Conservation (phyloP, 345 rosid genomes). For the Eucalyptus pumila region DNA sequence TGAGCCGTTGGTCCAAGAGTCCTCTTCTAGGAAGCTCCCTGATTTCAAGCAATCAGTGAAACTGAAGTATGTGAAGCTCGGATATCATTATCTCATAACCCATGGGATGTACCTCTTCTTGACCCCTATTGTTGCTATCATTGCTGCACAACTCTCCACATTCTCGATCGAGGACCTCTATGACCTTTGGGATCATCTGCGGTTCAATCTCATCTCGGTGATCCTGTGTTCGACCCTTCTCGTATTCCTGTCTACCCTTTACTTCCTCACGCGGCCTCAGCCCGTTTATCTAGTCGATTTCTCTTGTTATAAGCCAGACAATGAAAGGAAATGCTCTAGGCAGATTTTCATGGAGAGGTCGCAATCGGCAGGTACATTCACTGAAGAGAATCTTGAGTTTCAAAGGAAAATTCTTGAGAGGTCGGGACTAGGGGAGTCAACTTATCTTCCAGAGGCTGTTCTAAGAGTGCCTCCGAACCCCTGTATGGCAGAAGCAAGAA, state of each 20-base stretch:
- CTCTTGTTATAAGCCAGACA: conserved; percentile 32
- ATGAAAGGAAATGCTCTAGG: conserved; percentile 18
- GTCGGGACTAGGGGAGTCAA: conserved; percentile 44
- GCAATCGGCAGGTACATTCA: conserved; percentile 12
- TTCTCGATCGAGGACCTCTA: conserved; percentile 21
- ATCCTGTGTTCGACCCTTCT: conserved; percentile 29
- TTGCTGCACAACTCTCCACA: conserved; percentile 27
- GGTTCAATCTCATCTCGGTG: conserved; percentile 33
- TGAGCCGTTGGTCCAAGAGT: background rate
- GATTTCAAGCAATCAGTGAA: conserved; percentile 38
- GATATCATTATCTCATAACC: conserved; percentile 28
- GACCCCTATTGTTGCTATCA: conserved; percentile 23
- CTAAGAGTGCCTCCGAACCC: conserved; percentile 33
- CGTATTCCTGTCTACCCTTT: conserved; percentile 33
- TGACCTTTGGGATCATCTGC: conserved; percentile 41
- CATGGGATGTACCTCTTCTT: conserved; percentile 30
- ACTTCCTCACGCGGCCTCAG: conserved; percentile 26
- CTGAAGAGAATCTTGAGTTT: conserved; percentile 27
- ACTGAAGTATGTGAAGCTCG: conserved; percentile 36
- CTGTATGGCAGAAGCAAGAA: conserved; percentile 36
- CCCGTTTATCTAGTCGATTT: conserved; percentile 40
- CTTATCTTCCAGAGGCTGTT: conserved; percentile 36
- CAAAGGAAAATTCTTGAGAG: conserved; percentile 41
- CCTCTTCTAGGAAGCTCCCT: conserved; percentile 13
- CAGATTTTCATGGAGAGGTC: conserved; percentile 27